phyloP scores from a whole-genome alignment of 495 filamentous ascomycete genomes.

The Daldinia bambusicola region DNA sequence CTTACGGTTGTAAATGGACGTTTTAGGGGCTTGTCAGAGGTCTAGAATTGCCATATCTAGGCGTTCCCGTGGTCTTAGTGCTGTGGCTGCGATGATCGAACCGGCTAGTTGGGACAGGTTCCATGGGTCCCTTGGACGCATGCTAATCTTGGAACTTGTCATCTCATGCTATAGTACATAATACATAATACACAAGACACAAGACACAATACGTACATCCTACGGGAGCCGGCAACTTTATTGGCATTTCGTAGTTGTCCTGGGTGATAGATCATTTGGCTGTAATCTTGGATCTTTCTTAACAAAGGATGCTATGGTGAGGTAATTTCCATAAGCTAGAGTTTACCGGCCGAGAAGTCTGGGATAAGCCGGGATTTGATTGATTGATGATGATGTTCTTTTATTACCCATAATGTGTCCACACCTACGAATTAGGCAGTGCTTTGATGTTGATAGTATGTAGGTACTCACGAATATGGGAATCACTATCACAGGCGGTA shows the following conservation, averaged over 20 bases:
- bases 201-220: too few relatives aligned
- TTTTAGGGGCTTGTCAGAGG: slow-evolving; percentile 10
- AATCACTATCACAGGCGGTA: slow-evolving; percentile 3
- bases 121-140: slow-evolving; percentile 37
- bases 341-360: background rate
- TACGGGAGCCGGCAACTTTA: slow-evolving; percentile 6
- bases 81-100: slow-evolving; percentile 41
- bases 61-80: slow-evolving; percentile 17
- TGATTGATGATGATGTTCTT: slow-evolving; percentile 2
- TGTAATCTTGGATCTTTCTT: slow-evolving; percentile 8
- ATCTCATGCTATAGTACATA: slow-evolving; percentile 5
- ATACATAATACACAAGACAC: slow-evolving; percentile 8
- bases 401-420: background rate
- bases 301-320: background rate
- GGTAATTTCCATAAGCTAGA: slow-evolving; percentile 15
- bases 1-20: background rate
- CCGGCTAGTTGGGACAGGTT: slow-evolving; percentile 36
- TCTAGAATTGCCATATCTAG: slow-evolving; percentile 26
- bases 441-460: slow-evolving; percentile 5
- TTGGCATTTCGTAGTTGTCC: slow-evolving; percentile 3
- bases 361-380: slow-evolving; percentile 6
- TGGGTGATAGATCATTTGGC: background rate
- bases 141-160: slow-evolving; percentile 33
- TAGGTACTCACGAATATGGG: background rate
- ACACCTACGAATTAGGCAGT: background rate